These are phyloP conservation scores for Pseudozyma pruni DNA, from an alignment of 1,284 basidiomycete species.

Conservation along the genomic window DNA sequence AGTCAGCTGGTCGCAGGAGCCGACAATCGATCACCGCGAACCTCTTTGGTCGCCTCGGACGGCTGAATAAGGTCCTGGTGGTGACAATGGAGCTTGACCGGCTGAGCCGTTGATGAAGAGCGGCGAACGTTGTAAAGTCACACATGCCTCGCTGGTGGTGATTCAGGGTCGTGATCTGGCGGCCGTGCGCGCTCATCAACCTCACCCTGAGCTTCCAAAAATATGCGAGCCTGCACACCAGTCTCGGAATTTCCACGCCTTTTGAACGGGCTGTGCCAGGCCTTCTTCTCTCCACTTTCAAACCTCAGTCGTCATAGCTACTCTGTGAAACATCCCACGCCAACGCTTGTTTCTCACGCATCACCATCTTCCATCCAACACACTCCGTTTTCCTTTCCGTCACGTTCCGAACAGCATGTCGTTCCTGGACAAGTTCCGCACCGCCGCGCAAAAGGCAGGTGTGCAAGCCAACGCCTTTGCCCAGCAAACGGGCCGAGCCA, in stretches of 20 bases:
- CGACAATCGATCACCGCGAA: not conserved
- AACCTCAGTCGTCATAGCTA: too few relatives aligned
- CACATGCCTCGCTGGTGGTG: slow-evolving; percentile 1
- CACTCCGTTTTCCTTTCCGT: not conserved
- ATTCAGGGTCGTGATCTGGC: slow-evolving; percentile 6
- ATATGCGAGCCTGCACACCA: too few relatives aligned
- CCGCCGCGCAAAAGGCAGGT: slow-evolving; percentile 82
- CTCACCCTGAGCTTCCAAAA: too few relatives aligned
- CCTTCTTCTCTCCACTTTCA: not conserved
- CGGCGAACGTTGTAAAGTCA: not conserved
- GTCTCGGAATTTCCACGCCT: too few relatives aligned
- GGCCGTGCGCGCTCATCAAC: too few relatives aligned
- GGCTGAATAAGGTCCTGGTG: not conserved
- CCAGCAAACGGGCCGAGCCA: slow-evolving; percentile 49
- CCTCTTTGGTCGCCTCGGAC: not conserved
- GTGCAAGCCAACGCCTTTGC: slow-evolving; percentile 63
- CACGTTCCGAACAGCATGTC: slow-evolving; percentile 63
- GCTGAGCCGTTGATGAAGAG: not conserved
- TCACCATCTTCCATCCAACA: not conserved
- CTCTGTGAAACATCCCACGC: too few relatives aligned
- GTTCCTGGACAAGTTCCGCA: slow-evolving; percentile 81
- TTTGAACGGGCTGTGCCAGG: too few relatives aligned
- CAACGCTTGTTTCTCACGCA: not conserved
- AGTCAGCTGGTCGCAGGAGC: not conserved
- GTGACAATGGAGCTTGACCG: not conserved